Conservation (phyloP, 2,329 filamentous ascomycete species). For the Cryphonectria radicalis region DNA sequence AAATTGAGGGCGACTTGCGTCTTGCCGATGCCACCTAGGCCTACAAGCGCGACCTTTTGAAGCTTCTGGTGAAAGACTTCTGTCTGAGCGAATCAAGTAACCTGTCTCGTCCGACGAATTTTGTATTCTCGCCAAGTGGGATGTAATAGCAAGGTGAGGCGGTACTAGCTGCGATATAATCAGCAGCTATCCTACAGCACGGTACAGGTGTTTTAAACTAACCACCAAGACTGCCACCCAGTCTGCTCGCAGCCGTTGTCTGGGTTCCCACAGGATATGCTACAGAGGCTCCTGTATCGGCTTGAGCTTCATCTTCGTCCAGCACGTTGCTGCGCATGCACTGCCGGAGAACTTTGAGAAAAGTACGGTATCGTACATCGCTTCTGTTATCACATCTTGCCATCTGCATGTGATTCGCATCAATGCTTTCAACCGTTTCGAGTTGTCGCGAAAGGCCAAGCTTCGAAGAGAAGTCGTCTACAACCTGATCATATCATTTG, state of each 20-base stretch:
- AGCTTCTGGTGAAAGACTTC: background rate
- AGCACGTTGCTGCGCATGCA: background rate
- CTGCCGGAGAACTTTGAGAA: background rate
- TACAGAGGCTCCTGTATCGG: background rate
- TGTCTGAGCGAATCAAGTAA: background rate
- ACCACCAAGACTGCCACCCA: background rate
- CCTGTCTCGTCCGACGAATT: background rate
- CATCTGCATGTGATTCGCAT: background rate
- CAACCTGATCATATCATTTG: background rate
- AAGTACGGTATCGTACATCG: background rate
- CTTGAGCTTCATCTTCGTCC: background rate
- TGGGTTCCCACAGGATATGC: background rate
- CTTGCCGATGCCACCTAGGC: constrained; percentile 34
- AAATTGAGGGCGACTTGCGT: constrained; percentile 45
- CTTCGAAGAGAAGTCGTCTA: background rate
- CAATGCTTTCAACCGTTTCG: background rate
- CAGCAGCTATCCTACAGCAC: background rate
- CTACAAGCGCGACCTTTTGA: background rate
- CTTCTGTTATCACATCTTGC: background rate
- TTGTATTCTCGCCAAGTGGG: background rate
- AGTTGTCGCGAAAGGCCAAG: background rate
- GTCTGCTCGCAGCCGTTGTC: background rate
- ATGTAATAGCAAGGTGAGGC: background rate
- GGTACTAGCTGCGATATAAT: background rate
- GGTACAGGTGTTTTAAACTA: background rate